A percentile compares a stretch with the other conserved stretches of the same genome.
Evolutionary conservation across 176 grass and related monocot genomes (phyloP).

Genomic region (Carex kokanica): DNA sequence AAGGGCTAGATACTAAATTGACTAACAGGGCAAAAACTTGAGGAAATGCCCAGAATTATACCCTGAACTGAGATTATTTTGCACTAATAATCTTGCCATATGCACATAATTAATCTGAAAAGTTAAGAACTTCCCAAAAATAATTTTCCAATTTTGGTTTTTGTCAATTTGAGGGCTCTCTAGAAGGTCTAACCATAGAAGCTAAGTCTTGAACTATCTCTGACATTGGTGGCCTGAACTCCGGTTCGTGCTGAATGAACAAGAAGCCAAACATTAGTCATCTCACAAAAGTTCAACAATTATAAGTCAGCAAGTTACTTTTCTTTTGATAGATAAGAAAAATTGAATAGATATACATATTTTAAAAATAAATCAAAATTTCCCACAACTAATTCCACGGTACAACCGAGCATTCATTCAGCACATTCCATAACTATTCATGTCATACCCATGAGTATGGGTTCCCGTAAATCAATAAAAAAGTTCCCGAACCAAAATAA

Average conservation of each 20-base stretch:
- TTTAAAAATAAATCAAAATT: no score
- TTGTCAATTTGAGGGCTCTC: slow-evolving; percentile 46
- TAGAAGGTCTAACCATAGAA: slow-evolving; percentile 51
- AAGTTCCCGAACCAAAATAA: no score
- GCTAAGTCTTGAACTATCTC: slow-evolving; percentile 84
- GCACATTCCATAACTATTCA: no score
- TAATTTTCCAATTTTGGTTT: slow-evolving; percentile 14
- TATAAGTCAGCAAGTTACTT: background rate
- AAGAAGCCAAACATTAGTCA: background rate
- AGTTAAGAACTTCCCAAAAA: background rate
- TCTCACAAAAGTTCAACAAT: background rate
- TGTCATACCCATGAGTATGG: no score
- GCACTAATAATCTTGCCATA: slow-evolving; percentile 22
- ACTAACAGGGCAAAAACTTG: slow-evolving; percentile 23
- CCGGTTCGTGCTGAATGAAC: slow-evolving; percentile 51
- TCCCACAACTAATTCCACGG: no score
- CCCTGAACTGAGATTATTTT: slow-evolving; percentile 19
- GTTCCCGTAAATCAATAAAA: no score
- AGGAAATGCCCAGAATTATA: slow-evolving; percentile 12
- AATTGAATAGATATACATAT: no score
- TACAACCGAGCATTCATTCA: no score
- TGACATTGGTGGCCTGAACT: slow-evolving; percentile 86
- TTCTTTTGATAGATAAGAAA: no score
- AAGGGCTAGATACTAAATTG: slow-evolving; percentile 16
- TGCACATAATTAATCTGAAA: slow-evolving; percentile 24